Percentiles rank a stretch among this genome's conserved stretches.
These are phyloP conservation scores for Bidens hawaiensis DNA, from an alignment of 140 eudicot genomes.

Conservation along the genomic window DNA sequence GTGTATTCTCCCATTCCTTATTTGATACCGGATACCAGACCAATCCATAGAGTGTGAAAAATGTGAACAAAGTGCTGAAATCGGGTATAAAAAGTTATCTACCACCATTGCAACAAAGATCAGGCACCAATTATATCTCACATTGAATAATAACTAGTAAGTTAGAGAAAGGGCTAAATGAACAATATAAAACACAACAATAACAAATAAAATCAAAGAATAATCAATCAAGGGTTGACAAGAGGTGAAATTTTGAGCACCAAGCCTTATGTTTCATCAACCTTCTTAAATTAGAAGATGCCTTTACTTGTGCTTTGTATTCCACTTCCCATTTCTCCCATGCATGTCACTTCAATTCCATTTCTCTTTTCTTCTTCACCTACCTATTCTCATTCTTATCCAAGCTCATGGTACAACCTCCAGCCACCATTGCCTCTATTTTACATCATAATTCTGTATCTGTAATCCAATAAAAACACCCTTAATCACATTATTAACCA, in stretches of 20 bases:
- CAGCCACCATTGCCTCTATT: conserved; percentile 9
- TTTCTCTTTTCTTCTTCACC: conserved; percentile 22
- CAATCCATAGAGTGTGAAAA: conserved; percentile 88
- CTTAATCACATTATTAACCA: not conserved
- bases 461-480: conserved; percentile 1
- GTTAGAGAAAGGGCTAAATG: conserved; percentile 9
- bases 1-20: conserved; percentile 79
- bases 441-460: conserved; percentile 23
- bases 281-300: conserved; percentile 13
- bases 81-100: conserved; percentile 80
- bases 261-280: conserved; percentile 16
- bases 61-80: conserved; percentile 84
- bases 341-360: conserved; percentile 24
- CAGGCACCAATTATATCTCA: too few species aligned
- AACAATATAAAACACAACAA: conserved; percentile 21
- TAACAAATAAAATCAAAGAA: conserved; percentile 28
- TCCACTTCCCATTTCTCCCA: conserved; percentile 29
- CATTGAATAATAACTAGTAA: too few species aligned
- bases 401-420: conserved; percentile 21
- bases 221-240: conserved; percentile 14
- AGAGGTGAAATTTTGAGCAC: conserved; percentile 16
- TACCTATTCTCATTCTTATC: conserved; percentile 18
- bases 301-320: conserved; percentile 24
- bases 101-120: conserved; percentile 92
- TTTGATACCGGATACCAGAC: conserved; percentile 96